These are phyloP conservation scores for Hanseniaspora jakobsenii DNA, from an alignment of 805 yeast genomes.

Conservation along the genomic window DNA sequence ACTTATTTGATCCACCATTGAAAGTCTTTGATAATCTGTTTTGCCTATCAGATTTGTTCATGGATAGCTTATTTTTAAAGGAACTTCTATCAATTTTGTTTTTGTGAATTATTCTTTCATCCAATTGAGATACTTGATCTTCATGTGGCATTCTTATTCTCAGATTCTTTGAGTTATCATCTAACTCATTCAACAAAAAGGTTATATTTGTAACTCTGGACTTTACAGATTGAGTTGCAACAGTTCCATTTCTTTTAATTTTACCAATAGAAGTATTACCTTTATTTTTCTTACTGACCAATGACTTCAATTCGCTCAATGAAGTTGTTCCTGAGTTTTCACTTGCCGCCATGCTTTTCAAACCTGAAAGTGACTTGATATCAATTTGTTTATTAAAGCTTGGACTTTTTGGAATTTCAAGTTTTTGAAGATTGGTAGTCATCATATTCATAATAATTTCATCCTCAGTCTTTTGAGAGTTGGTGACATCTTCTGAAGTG, in stretches of 20 bases:
- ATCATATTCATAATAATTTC: slow-evolving; percentile 9
- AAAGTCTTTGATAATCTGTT: not conserved
- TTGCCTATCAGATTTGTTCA: not conserved
- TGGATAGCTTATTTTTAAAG: not conserved
- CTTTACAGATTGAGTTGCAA: slow-evolving; percentile 28
- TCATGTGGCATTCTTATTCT: slow-evolving; percentile 28
- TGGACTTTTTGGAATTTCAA: slow-evolving; percentile 6
- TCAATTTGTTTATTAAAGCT: slow-evolving; percentile 8
- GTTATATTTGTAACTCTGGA: slow-evolving; percentile 30
- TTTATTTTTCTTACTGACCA: not conserved
- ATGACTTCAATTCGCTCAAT: slow-evolving; percentile 2
- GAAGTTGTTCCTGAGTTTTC: not conserved
- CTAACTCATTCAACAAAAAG: slow-evolving; percentile 27
- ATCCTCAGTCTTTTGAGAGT: slow-evolving; percentile 4
- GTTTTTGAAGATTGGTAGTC: slow-evolving; percentile 7
- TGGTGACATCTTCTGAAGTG: not conserved
- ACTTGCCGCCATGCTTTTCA: slow-evolving; percentile 3
- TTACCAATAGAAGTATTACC: not conserved
- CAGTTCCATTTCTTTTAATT: slow-evolving; percentile 11
- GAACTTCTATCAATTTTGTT: slow-evolving; percentile 12
- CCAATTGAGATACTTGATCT: slow-evolving; percentile 27
- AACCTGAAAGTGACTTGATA: slow-evolving; percentile 3
- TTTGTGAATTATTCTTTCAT: slow-evolving; percentile 15
- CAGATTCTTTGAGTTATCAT: slow-evolving; percentile 21
- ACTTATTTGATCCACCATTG: not conserved